These are phyloP conservation scores for Lactarius tabidus DNA, from an alignment of 768 basidiomycete species.

Conservation along the genomic window DNA sequence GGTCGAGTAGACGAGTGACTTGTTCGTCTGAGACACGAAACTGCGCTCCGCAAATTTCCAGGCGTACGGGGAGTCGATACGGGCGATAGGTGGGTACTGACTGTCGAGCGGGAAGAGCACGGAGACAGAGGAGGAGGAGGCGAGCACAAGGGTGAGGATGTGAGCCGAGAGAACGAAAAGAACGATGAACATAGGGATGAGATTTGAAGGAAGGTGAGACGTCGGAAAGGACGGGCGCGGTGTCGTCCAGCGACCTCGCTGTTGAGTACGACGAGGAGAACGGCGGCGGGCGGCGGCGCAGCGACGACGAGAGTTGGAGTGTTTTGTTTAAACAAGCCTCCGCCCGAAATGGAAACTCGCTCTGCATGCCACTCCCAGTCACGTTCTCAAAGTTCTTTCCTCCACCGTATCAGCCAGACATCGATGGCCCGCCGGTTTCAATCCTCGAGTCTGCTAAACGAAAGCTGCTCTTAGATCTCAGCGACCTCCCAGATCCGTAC, in stretches of 20 bases:
- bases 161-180: conserved; percentile 53
- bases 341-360: conserved; percentile 9
- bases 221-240: conserved; percentile 27
- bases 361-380: neutral
- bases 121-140: conserved; percentile 36
- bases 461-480: neutral
- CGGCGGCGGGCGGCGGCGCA: conserved; percentile 9
- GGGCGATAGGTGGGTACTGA: conserved; percentile 79
- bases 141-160: conserved; percentile 37
- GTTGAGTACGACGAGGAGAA: conserved; percentile 24
- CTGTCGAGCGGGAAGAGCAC: conserved; percentile 58
- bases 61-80: conserved; percentile 55
- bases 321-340: neutral
- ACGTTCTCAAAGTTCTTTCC: conserved; percentile 18
- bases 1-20: conserved; percentile 48
- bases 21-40: conserved; percentile 49
- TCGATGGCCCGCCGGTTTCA: conserved; percentile 14
- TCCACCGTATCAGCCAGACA: neutral
- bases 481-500: neutral
- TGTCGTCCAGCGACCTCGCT: conserved; percentile 31
- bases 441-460: neutral
- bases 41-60: conserved; percentile 69
- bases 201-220: conserved; percentile 23
- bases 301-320: conserved; percentile 7
- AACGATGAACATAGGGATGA: conserved; percentile 60